phyloP scores from a whole-genome alignment of 148 eudicot species.

The Fallopia convolvulus region DNA sequence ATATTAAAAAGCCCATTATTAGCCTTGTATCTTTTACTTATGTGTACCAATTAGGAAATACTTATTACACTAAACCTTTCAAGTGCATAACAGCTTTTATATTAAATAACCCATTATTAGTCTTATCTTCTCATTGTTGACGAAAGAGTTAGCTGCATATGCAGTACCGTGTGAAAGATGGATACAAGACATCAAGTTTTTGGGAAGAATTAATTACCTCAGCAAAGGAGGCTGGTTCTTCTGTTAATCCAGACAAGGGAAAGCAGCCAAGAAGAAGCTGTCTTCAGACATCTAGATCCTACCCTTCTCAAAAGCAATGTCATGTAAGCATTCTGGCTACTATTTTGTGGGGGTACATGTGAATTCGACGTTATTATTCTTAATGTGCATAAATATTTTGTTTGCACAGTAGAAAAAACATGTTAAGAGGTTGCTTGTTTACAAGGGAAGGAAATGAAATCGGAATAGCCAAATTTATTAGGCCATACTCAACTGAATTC shows the following conservation, averaged over 20 bases:
- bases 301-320: slow-evolving; percentile 36
- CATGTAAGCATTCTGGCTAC: slow-evolving; percentile 39
- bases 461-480: neutral
- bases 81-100: too few relatives aligned
- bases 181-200: slow-evolving; percentile 27
- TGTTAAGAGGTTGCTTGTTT: neutral
- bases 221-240: slow-evolving; percentile 27
- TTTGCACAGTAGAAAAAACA: neutral
- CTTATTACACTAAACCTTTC: too few relatives aligned
- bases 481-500: neutral
- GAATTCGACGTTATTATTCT: neutral
- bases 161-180: slow-evolving; percentile 33
- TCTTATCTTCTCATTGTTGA: neutral
- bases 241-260: slow-evolving; percentile 21
- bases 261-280: slow-evolving; percentile 30
- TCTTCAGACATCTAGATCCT: slow-evolving; percentile 28
- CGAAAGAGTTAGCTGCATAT: slow-evolving; percentile 2
- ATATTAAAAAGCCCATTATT: too few relatives aligned
- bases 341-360: neutral
- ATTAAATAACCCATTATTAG: too few relatives aligned
- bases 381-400: neutral
- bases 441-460: neutral
- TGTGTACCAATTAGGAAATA: too few relatives aligned
- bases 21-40: too few relatives aligned
- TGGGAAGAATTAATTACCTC: slow-evolving; percentile 39